These are phyloP conservation scores for Diplogelasinospora grovesii DNA, from an alignment of 495 filamentous ascomycete species.

Conservation along the genomic window DNA sequence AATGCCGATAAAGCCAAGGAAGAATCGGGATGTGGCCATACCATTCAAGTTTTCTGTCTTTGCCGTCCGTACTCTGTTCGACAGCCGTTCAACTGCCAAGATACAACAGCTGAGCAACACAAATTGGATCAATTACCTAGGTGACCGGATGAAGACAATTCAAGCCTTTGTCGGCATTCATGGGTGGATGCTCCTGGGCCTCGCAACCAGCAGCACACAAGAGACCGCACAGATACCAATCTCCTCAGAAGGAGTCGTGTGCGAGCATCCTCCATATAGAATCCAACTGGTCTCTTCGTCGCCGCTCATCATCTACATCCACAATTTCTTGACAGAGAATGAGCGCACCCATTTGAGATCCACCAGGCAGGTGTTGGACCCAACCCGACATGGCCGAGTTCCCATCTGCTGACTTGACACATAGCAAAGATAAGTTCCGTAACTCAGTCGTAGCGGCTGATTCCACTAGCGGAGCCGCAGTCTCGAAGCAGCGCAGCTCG, in stretches of 20 bases:
- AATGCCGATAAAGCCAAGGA: no score
- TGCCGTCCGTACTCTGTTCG: no score
- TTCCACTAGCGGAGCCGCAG: no score
- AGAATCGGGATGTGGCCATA: no score
- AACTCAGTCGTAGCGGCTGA: constrained; percentile 26
- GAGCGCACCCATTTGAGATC: constrained; percentile 31
- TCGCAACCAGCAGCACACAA: no score
- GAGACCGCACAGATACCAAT: not conserved
- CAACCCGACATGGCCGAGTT: not conserved
- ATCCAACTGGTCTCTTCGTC: constrained; percentile 42
- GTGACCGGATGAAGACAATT: no score
- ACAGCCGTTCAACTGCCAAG: no score
- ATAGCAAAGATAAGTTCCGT: constrained; percentile 23
- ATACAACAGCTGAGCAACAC: no score
- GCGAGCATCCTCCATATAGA: constrained; percentile 33
- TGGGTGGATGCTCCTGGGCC: no score
- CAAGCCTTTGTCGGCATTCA: no score
- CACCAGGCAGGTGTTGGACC: constrained; percentile 29
- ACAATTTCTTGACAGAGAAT: constrained; percentile 32
- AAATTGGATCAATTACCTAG: no score
- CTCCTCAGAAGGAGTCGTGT: constrained; percentile 13
- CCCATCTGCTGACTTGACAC: constrained; percentile 1
- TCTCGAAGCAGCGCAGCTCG: constrained; percentile 31
- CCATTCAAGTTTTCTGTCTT: no score
- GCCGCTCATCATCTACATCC: constrained; percentile 48